Percentiles rank a stretch among this genome's conserved stretches.
Conservation (phyloP, 331 rosid genomes). For the Pyracantha coccinea region DNA sequence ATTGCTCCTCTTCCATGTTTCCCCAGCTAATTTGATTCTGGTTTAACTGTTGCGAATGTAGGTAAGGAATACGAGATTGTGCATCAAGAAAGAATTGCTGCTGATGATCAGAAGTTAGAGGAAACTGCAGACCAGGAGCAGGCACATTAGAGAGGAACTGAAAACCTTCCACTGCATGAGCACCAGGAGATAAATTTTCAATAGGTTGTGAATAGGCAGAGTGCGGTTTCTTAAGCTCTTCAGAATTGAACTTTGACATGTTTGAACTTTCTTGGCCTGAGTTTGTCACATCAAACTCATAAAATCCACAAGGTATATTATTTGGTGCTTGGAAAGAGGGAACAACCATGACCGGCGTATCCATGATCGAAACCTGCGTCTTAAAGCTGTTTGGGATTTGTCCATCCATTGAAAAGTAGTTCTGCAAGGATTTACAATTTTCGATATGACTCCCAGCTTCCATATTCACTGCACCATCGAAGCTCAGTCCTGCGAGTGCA, state of each 20-base stretch:
- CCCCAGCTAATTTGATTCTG: constrained; percentile 34
- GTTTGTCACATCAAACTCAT: constrained; percentile 18
- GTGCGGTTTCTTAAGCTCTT: constrained; percentile 24
- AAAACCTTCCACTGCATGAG: constrained; percentile 17
- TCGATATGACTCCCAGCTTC: neutral
- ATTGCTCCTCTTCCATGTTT: constrained; percentile 28
- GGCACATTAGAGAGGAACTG: constrained; percentile 27
- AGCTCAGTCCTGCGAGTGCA: constrained; percentile 31
- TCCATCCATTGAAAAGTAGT: constrained; percentile 9
- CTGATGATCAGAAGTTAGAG: constrained; percentile 30
- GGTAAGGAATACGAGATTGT: constrained; percentile 15
- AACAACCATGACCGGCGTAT: constrained; percentile 15
- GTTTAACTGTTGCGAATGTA: constrained; percentile 23
- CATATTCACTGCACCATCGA: constrained; percentile 3
- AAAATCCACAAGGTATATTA: constrained; percentile 13
- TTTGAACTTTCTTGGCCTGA: constrained; percentile 27
- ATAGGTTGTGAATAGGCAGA: constrained; percentile 10
- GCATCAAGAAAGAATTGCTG: constrained; percentile 24
- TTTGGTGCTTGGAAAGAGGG: constrained; percentile 20
- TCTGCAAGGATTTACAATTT: constrained; percentile 10
- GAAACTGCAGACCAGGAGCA: constrained; percentile 28
- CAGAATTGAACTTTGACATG: constrained; percentile 7
- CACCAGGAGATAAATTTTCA: constrained; percentile 15
- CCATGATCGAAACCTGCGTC: constrained; percentile 13
- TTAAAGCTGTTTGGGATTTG: constrained; percentile 11